Percentiles rank a stretch among this genome's conserved stretches.
Conservation (phyloP, 768 basidiomycete species). For the Galerina marginata region DNA sequence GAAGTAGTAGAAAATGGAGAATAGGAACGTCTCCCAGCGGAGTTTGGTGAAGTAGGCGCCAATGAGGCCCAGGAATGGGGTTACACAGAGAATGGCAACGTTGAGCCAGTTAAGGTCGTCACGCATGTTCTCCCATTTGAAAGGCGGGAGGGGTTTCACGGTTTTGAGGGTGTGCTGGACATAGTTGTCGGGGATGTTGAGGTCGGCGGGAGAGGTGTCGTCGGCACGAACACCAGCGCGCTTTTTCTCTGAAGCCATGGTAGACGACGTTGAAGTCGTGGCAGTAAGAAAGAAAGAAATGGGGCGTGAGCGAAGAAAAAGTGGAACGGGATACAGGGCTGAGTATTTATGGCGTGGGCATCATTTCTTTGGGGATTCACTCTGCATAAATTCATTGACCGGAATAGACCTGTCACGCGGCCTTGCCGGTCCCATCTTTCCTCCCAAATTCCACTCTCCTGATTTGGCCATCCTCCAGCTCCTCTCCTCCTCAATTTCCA, state of each 20-base stretch:
- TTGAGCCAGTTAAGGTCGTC: conserved; percentile 81
- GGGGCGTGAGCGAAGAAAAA: conserved; percentile 15
- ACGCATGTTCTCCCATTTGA: conserved; percentile 61
- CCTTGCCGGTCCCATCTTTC: background rate
- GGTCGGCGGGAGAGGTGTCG: conserved; percentile 48
- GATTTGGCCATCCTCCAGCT: background rate
- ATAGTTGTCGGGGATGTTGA: conserved; percentile 82
- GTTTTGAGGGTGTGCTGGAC: conserved; percentile 76
- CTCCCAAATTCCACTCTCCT: background rate
- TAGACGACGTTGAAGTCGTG: conserved; percentile 16
- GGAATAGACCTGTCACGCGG: conserved; percentile 4
- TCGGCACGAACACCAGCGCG: conserved; percentile 10
- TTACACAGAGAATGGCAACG: conserved; percentile 71
- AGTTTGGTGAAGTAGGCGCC: conserved; percentile 72
- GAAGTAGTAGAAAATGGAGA: conserved; percentile 45
- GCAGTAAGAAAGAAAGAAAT: conserved; percentile 8
- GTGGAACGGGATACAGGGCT: conserved; percentile 10
- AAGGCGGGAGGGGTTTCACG: conserved; percentile 69
- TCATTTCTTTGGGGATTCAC: conserved; percentile 34
- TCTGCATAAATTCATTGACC: background rate
- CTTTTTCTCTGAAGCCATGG: conserved; percentile 10
- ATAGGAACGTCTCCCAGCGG: conserved; percentile 74
- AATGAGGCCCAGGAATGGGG: conserved; percentile 74
- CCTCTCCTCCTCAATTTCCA: background rate
- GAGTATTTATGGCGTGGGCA: conserved; percentile 27